Percentiles rank a stretch among this genome's conserved stretches.
Conservation (phyloP, 2,329 filamentous ascomycete genomes). For the Fusarium bulbicola region DNA sequence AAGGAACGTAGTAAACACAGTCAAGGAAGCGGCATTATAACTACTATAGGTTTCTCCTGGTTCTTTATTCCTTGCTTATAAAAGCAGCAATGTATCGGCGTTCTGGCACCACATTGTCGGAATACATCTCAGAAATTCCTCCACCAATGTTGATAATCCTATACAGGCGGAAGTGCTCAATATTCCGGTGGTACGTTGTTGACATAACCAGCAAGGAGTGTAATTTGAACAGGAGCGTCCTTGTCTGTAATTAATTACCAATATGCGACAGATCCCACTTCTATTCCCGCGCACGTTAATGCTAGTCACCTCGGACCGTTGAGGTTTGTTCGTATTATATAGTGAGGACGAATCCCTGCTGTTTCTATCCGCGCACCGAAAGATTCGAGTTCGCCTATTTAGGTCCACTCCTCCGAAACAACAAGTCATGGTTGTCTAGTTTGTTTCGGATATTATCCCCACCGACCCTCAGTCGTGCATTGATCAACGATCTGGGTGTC, state of each 20-base stretch:
- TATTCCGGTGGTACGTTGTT: background rate
- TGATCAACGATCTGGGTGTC: conserved; percentile 13
- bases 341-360: background rate
- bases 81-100: fast-evolving
- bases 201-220: fast-evolving
- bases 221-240: background rate
- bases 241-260: background rate
- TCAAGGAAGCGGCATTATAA: fast-evolving
- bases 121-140: background rate
- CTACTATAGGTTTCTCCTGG: fast-evolving
- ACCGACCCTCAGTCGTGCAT: background rate
- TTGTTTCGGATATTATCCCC: conserved; percentile 11
- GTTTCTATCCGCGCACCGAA: background rate
- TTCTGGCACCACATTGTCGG: background rate
- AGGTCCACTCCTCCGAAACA: background rate
- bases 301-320: background rate
- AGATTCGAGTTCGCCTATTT: background rate
- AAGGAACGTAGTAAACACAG: too few species aligned
- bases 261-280: background rate
- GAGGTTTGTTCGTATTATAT: background rate
- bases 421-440: background rate
- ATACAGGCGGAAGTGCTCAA: fast-evolving
- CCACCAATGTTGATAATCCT: fast-evolving
- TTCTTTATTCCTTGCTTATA: background rate
- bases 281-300: background rate